Evolutionary conservation across 345 rosid genomes (phyloP), one percentile per base, ranked within the genome.

Genomic region (Populus euphratica): DNA sequence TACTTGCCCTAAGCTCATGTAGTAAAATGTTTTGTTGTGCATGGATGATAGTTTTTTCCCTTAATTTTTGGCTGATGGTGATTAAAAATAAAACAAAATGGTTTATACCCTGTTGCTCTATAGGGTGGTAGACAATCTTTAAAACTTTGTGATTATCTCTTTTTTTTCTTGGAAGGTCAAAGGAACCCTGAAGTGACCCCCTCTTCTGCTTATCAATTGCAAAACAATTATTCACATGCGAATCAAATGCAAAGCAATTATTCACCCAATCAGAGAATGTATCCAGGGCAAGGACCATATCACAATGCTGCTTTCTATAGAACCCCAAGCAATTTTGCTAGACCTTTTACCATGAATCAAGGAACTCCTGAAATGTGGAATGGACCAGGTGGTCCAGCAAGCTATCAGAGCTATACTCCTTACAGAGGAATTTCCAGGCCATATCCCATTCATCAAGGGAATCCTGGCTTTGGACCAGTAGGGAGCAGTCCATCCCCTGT

Each of bases 331-430:
- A 81, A 81, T 54, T 78, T 73, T 47, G 70, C 72, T 66, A 38
- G 73, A 81, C 86, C 90, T 80, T 83, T 72, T 75, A 89, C 88
- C 36, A 43, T 78, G 73, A 81, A 87, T 78, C 91, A 73, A 67
- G 91, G 87, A 79, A 52, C 69, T 74, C 62, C 80, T 79, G 76
- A 82, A 77, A 72, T 77, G 61, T 76, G 88, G 86, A 80, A 82
- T 43, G 82, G 79, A 78, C 76, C 81, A 69, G 84, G 85, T 36
- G 84, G 81, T 54, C 78, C 77, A 56, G 81, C 81, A 67, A 31
- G 59, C 77, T 75, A 78, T 83, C 76, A 74, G 81, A 62, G 63
- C 47, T 78, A 82, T 31, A 16, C n/a, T 69, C 63, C 75, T 29
- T 31, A 36, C 12, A 69, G 70, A 68, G 71, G 70, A 65, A 33